Percentiles rank a stretch among this genome's conserved stretches.
These are phyloP conservation scores for Sanguinoderma infundibulare DNA, from an alignment of 1,284 basidiomycete species.

Conservation along the genomic window DNA sequence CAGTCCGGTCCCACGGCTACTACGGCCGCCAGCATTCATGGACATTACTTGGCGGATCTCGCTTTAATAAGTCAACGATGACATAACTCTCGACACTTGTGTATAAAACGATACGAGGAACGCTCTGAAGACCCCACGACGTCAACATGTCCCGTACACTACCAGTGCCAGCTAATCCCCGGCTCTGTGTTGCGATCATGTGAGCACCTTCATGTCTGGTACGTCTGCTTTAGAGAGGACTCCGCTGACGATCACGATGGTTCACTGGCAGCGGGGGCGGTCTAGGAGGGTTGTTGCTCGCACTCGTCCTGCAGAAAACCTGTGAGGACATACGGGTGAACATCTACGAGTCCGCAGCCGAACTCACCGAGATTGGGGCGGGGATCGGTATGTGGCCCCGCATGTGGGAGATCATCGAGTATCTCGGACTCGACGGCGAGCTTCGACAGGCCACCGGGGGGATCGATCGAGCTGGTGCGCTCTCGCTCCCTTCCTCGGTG, in stretches of 20 bases:
- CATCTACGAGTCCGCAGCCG: conserved; percentile 44
- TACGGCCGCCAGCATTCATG: too few relatives aligned
- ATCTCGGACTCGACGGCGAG: conserved; percentile 29
- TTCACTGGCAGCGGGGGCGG: conserved; percentile 39
- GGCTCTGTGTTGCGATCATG: background rate
- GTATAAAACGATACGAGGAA: background rate
- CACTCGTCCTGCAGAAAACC: conserved; percentile 39
- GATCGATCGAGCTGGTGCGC: background rate
- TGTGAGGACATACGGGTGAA: conserved; percentile 42
- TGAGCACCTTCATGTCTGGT: background rate
- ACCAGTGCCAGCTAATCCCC: background rate
- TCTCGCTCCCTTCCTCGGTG: too few relatives aligned
- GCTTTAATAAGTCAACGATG: background rate
- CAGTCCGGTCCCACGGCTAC: too few relatives aligned
- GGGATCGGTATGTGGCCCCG: conserved; percentile 39
- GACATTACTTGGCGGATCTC: background rate
- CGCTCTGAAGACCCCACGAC: background rate
- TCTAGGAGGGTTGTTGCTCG: conserved; percentile 40
- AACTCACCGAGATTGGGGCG: conserved; percentile 46
- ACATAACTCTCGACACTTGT: background rate
- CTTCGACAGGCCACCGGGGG: conserved; percentile 9
- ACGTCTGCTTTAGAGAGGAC: background rate
- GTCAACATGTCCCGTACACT: background rate
- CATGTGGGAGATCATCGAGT: conserved; percentile 26
- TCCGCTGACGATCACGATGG: background rate